Percentiles rank a stretch among this genome's conserved stretches.
Conservation (phyloP, 768 basidiomycete genomes). For the Suillus alpinus region DNA sequence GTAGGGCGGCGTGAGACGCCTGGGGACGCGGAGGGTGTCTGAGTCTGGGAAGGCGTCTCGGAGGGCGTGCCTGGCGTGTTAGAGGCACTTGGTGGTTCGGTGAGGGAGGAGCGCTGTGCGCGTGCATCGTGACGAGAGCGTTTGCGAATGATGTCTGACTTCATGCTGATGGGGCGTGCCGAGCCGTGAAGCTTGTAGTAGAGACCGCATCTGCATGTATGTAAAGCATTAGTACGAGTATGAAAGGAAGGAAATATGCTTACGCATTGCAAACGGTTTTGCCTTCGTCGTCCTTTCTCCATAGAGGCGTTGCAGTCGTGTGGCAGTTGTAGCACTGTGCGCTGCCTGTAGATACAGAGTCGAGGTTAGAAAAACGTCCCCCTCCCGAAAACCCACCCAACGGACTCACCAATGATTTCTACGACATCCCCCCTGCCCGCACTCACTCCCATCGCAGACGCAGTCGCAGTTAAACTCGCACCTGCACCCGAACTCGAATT, state of each 20-base stretch:
- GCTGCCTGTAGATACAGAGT: conserved; percentile 26
- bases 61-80: conserved; percentile 73
- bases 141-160: conserved; percentile 87
- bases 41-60: conserved; percentile 60
- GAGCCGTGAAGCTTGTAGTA: conserved; percentile 88
- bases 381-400: not conserved
- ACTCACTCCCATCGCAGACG: conserved; percentile 25
- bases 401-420: conserved; percentile 66
- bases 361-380: conserved; percentile 5
- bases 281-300: conserved; percentile 90
- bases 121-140: conserved; percentile 80
- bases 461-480: not conserved
- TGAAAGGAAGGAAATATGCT: conserved; percentile 28
- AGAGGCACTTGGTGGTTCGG: conserved; percentile 36
- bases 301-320: conserved; percentile 84
- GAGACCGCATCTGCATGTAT: conserved; percentile 60
- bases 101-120: conserved; percentile 35
- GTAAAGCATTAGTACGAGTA: not conserved
- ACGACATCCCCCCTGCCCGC: conserved; percentile 51
- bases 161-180: conserved; percentile 86
- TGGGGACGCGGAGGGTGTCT: conserved; percentile 62
- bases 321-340: conserved; percentile 91
- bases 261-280: conserved; percentile 91
- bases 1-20: conserved; percentile 73
- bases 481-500: conserved; percentile 21